These are phyloP conservation scores for Eucalyptus microcorys DNA, from an alignment of 345 rosid species.

Conservation along the genomic window DNA sequence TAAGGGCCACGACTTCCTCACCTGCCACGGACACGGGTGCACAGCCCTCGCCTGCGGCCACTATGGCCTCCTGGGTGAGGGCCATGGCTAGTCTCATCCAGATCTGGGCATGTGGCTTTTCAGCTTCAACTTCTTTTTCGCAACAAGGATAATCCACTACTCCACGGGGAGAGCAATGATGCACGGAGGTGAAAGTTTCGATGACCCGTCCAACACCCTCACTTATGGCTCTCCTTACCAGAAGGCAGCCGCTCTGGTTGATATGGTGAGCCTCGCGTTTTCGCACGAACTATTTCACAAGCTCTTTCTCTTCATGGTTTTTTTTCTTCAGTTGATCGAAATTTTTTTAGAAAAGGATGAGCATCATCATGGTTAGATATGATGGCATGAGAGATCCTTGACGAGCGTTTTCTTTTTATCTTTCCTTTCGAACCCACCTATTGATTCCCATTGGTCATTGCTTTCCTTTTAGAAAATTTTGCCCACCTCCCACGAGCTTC, in stretches of 20 bases:
- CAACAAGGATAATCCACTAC: slow-evolving; percentile 9
- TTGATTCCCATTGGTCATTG: no score
- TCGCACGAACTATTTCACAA: background rate
- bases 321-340: background rate
- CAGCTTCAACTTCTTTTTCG: background rate
- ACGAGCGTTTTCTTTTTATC: no score
- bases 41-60: accelerated
- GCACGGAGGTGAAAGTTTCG: slow-evolving; percentile 9
- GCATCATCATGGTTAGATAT: no score
- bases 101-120: background rate
- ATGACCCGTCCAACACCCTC: slow-evolving; percentile 62
- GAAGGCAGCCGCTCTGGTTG: slow-evolving; percentile 93
- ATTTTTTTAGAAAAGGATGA: no score
- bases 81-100: background rate
- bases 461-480: no score
- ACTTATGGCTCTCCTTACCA: slow-evolving; percentile 62
- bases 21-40: accelerated
- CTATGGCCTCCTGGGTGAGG: no score
- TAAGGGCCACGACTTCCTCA: no score
- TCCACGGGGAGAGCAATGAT: slow-evolving; percentile 29
- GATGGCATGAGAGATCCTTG: no score
- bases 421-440: no score
- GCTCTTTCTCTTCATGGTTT: background rate
- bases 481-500: no score
- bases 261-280: slow-evolving; percentile 40